A percentile compares a stretch with the other conserved stretches of the same genome.
Evolutionary conservation across 225 moss, liverwort and hornwort genomes (phyloP).

Genomic region (Takakia lepidozioides): DNA sequence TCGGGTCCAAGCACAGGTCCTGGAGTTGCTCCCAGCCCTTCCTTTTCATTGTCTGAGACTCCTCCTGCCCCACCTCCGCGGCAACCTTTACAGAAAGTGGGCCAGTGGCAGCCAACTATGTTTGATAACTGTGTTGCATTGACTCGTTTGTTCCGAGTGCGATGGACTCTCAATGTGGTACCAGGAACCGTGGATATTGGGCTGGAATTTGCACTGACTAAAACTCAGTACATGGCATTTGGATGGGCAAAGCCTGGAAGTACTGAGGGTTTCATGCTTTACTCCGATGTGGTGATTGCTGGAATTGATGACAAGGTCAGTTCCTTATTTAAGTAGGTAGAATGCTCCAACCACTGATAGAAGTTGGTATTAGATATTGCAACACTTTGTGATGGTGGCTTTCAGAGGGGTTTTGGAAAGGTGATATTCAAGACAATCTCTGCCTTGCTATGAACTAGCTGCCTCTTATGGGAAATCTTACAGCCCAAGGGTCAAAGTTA

Average conservation of each 20-base stretch:
- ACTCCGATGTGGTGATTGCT: slow-evolving; percentile 86
- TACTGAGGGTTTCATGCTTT: slow-evolving; percentile 49
- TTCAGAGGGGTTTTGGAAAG: too few relatives aligned
- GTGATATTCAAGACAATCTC: too few relatives aligned
- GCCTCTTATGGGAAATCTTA: too few relatives aligned
- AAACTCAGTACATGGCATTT: slow-evolving; percentile 94
- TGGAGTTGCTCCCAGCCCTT: slow-evolving; percentile 27
- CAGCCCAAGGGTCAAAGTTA: too few relatives aligned
- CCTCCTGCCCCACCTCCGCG: slow-evolving; percentile 7
- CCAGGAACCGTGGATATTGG: slow-evolving; percentile 80
- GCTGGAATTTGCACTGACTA: slow-evolving; percentile 78
- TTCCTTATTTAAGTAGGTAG: too few relatives aligned
- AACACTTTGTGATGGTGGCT: too few relatives aligned
- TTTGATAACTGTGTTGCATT: slow-evolving; percentile 82
- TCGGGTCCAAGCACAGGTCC: slow-evolving; percentile 20
- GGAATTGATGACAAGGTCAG: slow-evolving; percentile 78
- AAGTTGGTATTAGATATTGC: too few relatives aligned
- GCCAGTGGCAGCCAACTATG: slow-evolving; percentile 78
- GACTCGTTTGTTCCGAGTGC: slow-evolving; percentile 53
- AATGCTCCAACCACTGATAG: too few relatives aligned
- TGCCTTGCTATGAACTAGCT: too few relatives aligned
- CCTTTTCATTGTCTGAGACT: slow-evolving; percentile 8
- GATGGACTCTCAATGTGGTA: slow-evolving; percentile 76
- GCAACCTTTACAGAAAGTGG: slow-evolving; percentile 23
- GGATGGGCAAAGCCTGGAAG: slow-evolving; percentile 75